A percentile compares a stretch with the other conserved stretches of the same genome.
phyloP scores from a whole-genome alignment of 2,329 filamentous ascomycete genomes.

The Phyllosticta citrichinensis region DNA sequence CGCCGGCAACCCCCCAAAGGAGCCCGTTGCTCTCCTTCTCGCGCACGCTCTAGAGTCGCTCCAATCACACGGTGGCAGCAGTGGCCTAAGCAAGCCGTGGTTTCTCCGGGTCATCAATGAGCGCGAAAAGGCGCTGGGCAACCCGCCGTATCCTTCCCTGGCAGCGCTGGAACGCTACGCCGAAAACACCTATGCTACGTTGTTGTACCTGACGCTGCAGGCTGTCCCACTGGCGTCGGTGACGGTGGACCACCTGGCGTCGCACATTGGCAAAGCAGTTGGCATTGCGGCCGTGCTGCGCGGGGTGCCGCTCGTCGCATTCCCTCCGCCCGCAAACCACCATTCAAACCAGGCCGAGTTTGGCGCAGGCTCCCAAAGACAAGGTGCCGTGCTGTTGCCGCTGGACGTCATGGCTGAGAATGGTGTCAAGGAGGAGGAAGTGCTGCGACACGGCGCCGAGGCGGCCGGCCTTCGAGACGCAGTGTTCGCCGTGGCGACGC shows the following conservation, averaged over 20 bases:
- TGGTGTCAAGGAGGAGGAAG: conserved; percentile 76
- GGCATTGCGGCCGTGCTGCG: conserved; percentile 82
- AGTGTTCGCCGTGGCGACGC: conserved; percentile 82
- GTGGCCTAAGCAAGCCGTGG: conserved; percentile 44
- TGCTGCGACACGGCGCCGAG: conserved; percentile 69
- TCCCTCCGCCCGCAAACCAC: conserved; percentile 53
- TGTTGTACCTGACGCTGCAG: conserved; percentile 81
- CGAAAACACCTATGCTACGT: conserved; percentile 87
- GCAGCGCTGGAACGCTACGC: conserved; percentile 74
- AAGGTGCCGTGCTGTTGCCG: conserved; percentile 67
- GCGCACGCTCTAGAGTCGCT: conserved; percentile 58
- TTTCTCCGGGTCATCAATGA: conserved; percentile 66
- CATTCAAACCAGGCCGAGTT: conserved; percentile 24
- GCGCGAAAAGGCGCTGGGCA: conserved; percentile 72
- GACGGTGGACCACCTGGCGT: conserved; percentile 84
- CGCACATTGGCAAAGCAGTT: conserved; percentile 87
- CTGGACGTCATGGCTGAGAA: conserved; percentile 80
- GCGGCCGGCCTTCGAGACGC: conserved; percentile 79
- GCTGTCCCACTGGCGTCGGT: conserved; percentile 70
- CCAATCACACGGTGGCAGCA: conserved; percentile 36
- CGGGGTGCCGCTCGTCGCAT: conserved; percentile 79
- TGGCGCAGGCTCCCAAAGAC: conserved; percentile 33
- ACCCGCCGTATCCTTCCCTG: conserved; percentile 68
- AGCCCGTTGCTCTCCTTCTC: conserved; percentile 81
- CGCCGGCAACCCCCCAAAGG: conserved; percentile 67